Base-by-base conservation (phyloP, 1,139 yeast species). In the Candida sp. region DNA sequence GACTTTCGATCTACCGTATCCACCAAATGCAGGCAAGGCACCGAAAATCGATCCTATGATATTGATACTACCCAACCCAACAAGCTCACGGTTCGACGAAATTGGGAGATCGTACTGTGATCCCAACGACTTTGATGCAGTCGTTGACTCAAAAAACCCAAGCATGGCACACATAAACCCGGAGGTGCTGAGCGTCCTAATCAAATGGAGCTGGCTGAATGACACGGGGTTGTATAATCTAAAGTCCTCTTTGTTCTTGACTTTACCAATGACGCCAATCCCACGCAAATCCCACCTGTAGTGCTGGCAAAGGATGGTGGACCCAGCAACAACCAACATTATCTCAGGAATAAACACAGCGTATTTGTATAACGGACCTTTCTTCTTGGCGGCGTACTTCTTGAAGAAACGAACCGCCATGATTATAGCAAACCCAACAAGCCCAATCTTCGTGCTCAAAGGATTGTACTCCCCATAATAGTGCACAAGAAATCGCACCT, bases 71-170 rank as follows among this genome's bases (percentile, higher is more conserved):
- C 99, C 99, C 44, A 94, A 73, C 0, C 98, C 98, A 6, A 88
- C 88, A 49, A 88, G 69, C 61, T 88, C 96, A 57, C 93, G 75
- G 61, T 88, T 88, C 1, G 93, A 84, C 0, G 93, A 86, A 4
- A 88, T 83, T 0, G 90, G 88, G 41, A 84, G 65, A 58, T 85
- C 85, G 54, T 81, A 87, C 58, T 75, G 79, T 35, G 88, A 86
- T 54, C 85, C 97, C 51, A 80, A 76, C 7, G 89, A 88, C 71
- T 90, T 89, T 34, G 94, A 90, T 0, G 98, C 98, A 0, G 97
- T 92, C 0, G 98, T 90, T 4, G 97, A 88, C 66, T 94, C 98
- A 61, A 94, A 90, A 61, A 94, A 90, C 0, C 99, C 99, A 40
- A 94, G 73, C 68, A 92, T 83, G 0, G 98, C 96, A 56, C 92